Conservation (phyloP, 2,329 filamentous ascomycete species). For the Ophidiomyces ophidiicola region DNA sequence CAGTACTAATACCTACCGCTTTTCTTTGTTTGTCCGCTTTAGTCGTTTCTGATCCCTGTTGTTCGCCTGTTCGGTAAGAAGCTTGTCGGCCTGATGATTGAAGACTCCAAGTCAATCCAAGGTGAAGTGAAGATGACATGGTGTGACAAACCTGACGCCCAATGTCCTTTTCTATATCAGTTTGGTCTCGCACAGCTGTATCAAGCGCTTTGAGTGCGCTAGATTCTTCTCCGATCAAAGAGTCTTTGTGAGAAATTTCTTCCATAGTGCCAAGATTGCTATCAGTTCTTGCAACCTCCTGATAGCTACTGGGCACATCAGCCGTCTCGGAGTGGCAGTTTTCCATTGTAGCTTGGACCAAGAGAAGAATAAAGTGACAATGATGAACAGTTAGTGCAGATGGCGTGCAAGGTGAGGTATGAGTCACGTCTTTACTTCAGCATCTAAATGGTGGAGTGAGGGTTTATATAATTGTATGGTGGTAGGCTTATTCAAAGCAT, state of each 20-base stretch:
- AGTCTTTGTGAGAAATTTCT: background rate
- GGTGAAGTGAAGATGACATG: background rate
- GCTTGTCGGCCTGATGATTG: constrained; percentile 41
- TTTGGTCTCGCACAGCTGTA: constrained; percentile 65
- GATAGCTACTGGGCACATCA: no score
- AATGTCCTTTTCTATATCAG: constrained; percentile 83
- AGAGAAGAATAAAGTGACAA: no score
- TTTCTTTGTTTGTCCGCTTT: constrained; percentile 44
- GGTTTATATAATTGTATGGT: no score
- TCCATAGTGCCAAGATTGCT: background rate
- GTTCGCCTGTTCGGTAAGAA: constrained; percentile 50
- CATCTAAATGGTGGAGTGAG: no score
- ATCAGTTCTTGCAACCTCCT: background rate
- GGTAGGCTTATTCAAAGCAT: no score
- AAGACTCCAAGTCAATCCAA: background rate
- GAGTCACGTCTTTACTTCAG: no score
- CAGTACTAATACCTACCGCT: constrained; percentile 26
- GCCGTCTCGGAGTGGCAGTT: no score
- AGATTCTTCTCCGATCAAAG: constrained; percentile 39
- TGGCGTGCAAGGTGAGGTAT: no score
- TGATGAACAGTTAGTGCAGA: no score
- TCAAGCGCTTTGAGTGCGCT: constrained; percentile 51
- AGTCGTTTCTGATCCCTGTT: constrained; percentile 52
- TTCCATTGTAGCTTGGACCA: no score
- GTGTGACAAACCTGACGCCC: constrained; percentile 39